phyloP scores from a whole-genome alignment of 257 asterid species.

The Rauvolfia tetraphylla region DNA sequence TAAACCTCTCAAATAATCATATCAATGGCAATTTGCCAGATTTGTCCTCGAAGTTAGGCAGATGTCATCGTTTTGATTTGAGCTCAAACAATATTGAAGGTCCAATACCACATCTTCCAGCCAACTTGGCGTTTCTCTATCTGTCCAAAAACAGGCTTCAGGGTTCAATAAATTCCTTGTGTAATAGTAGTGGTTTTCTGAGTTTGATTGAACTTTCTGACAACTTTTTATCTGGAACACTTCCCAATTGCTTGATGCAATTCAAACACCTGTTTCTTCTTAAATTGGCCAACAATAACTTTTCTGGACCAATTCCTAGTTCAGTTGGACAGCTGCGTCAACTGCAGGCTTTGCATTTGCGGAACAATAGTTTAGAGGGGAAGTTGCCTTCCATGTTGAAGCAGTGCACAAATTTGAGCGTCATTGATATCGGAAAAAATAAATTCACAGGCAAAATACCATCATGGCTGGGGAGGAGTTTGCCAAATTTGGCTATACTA shows the following conservation, averaged over 20 bases:
- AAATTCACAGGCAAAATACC: slow-evolving; percentile 17
- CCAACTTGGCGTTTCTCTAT: too few relatives aligned
- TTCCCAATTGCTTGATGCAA: slow-evolving; percentile 27
- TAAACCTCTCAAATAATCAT: slow-evolving; percentile 34
- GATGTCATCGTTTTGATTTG: neutral
- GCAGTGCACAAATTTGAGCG: neutral
- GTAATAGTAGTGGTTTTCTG: neutral
- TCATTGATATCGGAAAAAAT: slow-evolving; percentile 19
- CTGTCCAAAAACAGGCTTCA: slow-evolving; percentile 20
- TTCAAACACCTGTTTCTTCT: neutral
- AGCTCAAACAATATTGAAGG: neutral
- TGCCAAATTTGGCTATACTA: neutral
- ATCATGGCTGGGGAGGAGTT: slow-evolving; percentile 10
- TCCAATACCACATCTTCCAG: too few relatives aligned
- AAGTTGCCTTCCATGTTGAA: slow-evolving; percentile 13
- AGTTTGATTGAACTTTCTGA: slow-evolving; percentile 13
- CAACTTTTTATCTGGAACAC: slow-evolving; percentile 17
- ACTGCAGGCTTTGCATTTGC: slow-evolving; percentile 1
- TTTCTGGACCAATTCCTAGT: slow-evolving; percentile 24
- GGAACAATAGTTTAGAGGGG: slow-evolving; percentile 18
- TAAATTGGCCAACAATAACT: slow-evolving; percentile 20
- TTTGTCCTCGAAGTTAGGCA: neutral
- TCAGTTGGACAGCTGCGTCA: slow-evolving; percentile 4
- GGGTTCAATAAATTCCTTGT: slow-evolving; percentile 25
- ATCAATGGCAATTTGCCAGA: slow-evolving; percentile 28